Evolutionary conservation across 2,329 filamentous ascomycete species (phyloP), one percentile per base, ranked within the genome.

Genomic region (Penicillium sp.): DNA sequence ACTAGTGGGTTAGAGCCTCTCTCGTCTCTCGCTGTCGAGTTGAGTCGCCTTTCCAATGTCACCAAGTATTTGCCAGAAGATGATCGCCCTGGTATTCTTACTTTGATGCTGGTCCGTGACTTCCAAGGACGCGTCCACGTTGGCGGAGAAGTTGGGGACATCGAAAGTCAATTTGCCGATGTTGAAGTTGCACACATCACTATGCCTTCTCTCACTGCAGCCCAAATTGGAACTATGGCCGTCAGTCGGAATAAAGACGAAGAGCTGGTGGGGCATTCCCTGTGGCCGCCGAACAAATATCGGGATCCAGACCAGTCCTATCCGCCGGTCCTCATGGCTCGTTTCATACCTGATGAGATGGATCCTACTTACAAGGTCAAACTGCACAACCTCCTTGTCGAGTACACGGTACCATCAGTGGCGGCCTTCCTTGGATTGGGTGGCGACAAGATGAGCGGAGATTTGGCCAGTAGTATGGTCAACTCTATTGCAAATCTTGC

Each of bases 21-120:
- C 15, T 84, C 87, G 8, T 82, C 82, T 11, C 81, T 99, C 9
- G 87, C 84, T 0, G 87, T 90, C 61, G 94, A 99, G 67, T 72
- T 97, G 48, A 82, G 88, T 6, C 91, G 89, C 63, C 79, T 99
- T 5, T 90, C 92, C 0, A 92, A 87, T 0, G 91, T 99, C 27
- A 85, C 93, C 7, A 97, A 97, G 70, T 97, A 97, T 71, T 81
- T 99, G 2, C 93, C 94, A 0, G 93, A 99, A 65, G 94, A 99
- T 73, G 93, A 99, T 66, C 85, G 92, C 2, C 94, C 94, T 2
- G 94, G 94, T 0, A 79, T 97, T 21, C 79, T 99, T 38, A 92
- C 88, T 0, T 79, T 99, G 38, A 80, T 83, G 0, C 79, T 85
- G 31, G 73, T 97, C 52, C 84, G 86, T 51, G 84, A 86, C 19